Evolutionary conservation across 2,329 filamentous ascomycete species (phyloP).

Genomic region (Hymenoscyphus fraxineus): DNA sequence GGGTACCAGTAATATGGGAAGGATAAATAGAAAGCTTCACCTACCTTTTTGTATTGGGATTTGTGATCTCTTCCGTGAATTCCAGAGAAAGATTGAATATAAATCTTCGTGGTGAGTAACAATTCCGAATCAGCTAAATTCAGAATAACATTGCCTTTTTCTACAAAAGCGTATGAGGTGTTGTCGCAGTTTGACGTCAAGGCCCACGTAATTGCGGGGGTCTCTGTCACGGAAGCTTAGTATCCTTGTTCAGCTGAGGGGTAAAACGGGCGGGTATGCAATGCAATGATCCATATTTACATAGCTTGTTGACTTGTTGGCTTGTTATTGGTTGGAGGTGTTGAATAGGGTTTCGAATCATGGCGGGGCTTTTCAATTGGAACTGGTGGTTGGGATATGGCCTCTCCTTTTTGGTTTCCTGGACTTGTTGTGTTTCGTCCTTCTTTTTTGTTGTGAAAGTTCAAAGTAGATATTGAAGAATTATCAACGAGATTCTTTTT

Average conservation of each 20-base stretch:
- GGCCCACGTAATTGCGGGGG: background rate
- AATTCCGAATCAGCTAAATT: too few species aligned
- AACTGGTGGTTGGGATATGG: too few species aligned
- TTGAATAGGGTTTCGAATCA: too few species aligned
- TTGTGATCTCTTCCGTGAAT: background rate
- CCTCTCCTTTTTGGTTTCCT: too few species aligned
- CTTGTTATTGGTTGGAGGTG: too few species aligned
- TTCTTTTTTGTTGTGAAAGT: too few species aligned
- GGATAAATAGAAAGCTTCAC: background rate
- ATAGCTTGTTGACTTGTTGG: too few species aligned
- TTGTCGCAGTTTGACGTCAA: background rate
- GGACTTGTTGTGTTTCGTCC: too few species aligned
- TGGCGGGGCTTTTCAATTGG: too few species aligned
- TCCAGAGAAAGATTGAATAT: background rate
- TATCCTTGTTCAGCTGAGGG: conserved; percentile 1
- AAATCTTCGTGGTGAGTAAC: background rate
- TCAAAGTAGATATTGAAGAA: too few species aligned
- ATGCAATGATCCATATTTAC: background rate
- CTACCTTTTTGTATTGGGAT: background rate
- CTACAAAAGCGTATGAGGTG: background rate
- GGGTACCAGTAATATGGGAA: background rate
- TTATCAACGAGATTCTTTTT: too few species aligned
- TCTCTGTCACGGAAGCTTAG: background rate
- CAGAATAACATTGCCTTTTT: background rate
- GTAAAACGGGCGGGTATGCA: background rate